These are phyloP conservation scores for Catharanthus roseus DNA, from an alignment of 257 asterid genomes.

Conservation along the genomic window DNA sequence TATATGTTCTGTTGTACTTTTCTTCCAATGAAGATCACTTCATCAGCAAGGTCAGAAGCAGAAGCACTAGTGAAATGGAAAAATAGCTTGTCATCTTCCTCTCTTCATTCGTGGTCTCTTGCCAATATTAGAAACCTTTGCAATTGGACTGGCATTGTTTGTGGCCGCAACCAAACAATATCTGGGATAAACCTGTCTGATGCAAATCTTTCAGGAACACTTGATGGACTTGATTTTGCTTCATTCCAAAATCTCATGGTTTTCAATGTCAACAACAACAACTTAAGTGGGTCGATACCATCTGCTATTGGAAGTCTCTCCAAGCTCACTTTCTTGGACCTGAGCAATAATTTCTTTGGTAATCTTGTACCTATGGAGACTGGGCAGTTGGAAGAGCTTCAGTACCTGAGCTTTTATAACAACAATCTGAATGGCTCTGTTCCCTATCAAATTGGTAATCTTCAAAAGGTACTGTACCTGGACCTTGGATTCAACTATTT, in stretches of 20 bases:
- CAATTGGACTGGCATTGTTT: constrained; percentile 53
- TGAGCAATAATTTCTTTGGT: constrained; percentile 44
- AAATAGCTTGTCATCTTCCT: constrained; percentile 27
- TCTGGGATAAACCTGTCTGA: constrained; percentile 38
- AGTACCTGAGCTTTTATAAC: constrained; percentile 43
- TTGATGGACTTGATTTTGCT: constrained; percentile 40
- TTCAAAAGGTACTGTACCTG: constrained; percentile 44
- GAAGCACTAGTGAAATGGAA: constrained; percentile 61
- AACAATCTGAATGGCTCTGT: constrained; percentile 46
- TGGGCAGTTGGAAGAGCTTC: constrained; percentile 45
- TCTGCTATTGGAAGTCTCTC: constrained; percentile 46
- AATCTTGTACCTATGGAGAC: constrained; percentile 55
- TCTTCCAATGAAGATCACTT: constrained; percentile 24
- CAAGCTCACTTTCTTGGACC: constrained; percentile 54
- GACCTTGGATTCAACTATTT: constrained; percentile 66
- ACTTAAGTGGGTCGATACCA: constrained; percentile 59
- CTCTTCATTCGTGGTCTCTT: constrained; percentile 59
- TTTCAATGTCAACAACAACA: constrained; percentile 41
- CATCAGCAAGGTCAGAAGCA: constrained; percentile 56
- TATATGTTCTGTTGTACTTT: constrained; percentile 20
- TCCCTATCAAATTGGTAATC: constrained; percentile 61
- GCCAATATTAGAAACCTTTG: constrained; percentile 44
- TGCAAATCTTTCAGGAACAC: constrained; percentile 35
- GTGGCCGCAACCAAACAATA: constrained; percentile 40
- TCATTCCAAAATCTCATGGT: constrained; percentile 34